A percentile compares a stretch with the other conserved stretches of the same genome.
phyloP scores from a whole-genome alignment of 345 rosid species.

The Sapria himalayana region DNA sequence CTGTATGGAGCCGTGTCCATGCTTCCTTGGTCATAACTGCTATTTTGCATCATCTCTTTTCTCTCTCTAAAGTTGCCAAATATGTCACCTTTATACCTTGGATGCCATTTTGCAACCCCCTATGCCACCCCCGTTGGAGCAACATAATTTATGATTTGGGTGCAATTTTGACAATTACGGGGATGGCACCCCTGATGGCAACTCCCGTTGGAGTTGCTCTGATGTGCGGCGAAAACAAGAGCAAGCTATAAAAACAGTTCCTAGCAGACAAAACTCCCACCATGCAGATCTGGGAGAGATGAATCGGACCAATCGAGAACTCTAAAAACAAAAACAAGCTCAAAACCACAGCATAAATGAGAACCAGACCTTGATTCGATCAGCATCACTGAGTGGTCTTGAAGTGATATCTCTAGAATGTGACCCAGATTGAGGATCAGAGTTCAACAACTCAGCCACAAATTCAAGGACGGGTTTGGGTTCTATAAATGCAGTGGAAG shows the following conservation, averaged over 20 bases:
- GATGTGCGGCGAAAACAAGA: neutral
- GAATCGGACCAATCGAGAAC: neutral
- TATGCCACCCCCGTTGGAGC: no score
- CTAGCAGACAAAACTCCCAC: neutral
- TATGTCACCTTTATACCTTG: no score
- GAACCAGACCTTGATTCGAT: conserved; percentile 59
- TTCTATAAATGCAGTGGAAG: conserved; percentile 92
- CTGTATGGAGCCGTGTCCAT: no score
- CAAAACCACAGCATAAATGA: neutral
- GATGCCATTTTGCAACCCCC: no score
- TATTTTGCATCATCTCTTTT: no score
- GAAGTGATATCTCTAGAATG: conserved; percentile 56
- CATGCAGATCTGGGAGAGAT: neutral
- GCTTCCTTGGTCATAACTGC: no score
- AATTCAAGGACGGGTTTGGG: conserved; percentile 63
- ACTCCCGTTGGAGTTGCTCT: no score
- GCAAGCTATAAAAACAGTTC: neutral
- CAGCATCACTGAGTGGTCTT: conserved; percentile 73
- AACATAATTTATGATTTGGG: no score
- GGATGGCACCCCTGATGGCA: no score
- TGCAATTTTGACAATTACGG: no score
- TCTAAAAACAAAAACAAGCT: neutral
- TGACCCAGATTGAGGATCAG: no score
- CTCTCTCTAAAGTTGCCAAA: no score
- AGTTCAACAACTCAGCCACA: conserved; percentile 40